Conservation (phyloP, 768 basidiomycete species). For the Podaxis sp. region DNA sequence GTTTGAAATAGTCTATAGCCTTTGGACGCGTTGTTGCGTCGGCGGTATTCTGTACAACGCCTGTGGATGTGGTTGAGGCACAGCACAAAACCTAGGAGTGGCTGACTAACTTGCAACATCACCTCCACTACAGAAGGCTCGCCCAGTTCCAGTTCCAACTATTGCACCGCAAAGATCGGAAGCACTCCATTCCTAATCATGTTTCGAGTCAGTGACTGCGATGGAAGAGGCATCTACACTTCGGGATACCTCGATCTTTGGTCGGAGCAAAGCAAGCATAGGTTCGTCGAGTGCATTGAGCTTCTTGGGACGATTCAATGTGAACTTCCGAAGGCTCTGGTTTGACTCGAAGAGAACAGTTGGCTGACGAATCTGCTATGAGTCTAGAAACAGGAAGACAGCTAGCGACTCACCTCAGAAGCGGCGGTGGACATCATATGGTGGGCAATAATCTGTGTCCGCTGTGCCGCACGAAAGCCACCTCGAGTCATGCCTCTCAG, state of each 20-base stretch:
- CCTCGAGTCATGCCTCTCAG: slow-evolving; percentile 43
- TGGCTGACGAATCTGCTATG: slow-evolving; percentile 27
- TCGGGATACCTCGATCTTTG: slow-evolving; percentile 68
- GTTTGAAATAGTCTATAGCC: slow-evolving; percentile 87
- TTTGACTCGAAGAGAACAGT: slow-evolving; percentile 72
- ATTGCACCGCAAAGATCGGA: slow-evolving; percentile 73
- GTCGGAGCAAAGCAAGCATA: slow-evolving; percentile 72
- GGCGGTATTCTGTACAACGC: slow-evolving; percentile 52
- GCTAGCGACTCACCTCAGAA: slow-evolving; percentile 35
- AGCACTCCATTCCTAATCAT: slow-evolving; percentile 68
- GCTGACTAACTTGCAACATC: slow-evolving; percentile 79
- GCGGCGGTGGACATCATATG: slow-evolving; percentile 48
- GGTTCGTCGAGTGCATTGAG: slow-evolving; percentile 79
- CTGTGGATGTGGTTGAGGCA: slow-evolving; percentile 33
- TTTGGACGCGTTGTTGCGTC: slow-evolving; percentile 50
- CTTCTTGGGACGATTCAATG: slow-evolving; percentile 77
- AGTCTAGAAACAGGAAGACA: not conserved
- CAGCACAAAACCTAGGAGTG: not conserved
- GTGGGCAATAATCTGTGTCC: slow-evolving; percentile 44
- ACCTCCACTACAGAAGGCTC: slow-evolving; percentile 93
- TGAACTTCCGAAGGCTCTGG: slow-evolving; percentile 61
- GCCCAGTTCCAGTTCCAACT: slow-evolving; percentile 66
- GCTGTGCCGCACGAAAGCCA: slow-evolving; percentile 33
- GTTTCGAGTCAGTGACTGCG: slow-evolving; percentile 16
- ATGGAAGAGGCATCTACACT: slow-evolving; percentile 5